phyloP scores from a whole-genome alignment of 495 filamentous ascomycete genomes.

The Neurospora sublineolata region DNA sequence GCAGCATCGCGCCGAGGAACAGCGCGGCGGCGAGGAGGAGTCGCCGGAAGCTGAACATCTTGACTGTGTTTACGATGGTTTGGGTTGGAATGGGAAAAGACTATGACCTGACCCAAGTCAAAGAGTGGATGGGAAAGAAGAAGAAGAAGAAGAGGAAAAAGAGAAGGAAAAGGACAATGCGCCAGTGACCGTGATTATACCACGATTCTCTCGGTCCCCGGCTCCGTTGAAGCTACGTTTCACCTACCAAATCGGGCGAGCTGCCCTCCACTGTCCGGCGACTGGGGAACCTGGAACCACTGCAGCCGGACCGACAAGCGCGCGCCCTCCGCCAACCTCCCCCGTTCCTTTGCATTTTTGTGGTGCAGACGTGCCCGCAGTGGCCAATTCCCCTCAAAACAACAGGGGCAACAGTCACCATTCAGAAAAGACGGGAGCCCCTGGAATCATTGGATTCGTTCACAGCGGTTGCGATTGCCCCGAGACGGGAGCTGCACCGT shows the following conservation, averaged over 20 bases:
- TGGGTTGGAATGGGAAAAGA: neutral
- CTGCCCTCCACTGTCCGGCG: neutral
- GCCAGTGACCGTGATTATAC: neutral
- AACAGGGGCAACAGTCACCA: neutral
- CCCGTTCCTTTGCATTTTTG: neutral
- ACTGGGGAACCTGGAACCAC: neutral
- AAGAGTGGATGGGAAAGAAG: neutral
- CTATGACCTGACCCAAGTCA: neutral
- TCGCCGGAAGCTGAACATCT: conserved; percentile 46
- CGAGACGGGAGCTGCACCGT: neutral
- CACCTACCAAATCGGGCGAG: conserved; percentile 9
- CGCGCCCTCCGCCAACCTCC: neutral
- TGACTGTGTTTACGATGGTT: conserved; percentile 5
- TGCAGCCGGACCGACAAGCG: neutral
- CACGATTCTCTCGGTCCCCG: neutral
- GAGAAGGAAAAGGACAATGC: neutral
- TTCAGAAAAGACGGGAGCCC: neutral
- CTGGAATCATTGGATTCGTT: neutral
- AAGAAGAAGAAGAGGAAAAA: conserved; percentile 1
- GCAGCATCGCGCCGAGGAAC: conserved; percentile 58
- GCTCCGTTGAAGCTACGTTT: conserved; percentile 26
- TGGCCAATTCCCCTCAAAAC: neutral
- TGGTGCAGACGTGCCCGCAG: neutral
- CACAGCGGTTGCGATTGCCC: neutral
- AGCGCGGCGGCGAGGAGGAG: conserved; percentile 57